Evolutionary conservation across 495 filamentous ascomycete species (phyloP).

Genomic region (Penicillium cosmopolitanum): DNA sequence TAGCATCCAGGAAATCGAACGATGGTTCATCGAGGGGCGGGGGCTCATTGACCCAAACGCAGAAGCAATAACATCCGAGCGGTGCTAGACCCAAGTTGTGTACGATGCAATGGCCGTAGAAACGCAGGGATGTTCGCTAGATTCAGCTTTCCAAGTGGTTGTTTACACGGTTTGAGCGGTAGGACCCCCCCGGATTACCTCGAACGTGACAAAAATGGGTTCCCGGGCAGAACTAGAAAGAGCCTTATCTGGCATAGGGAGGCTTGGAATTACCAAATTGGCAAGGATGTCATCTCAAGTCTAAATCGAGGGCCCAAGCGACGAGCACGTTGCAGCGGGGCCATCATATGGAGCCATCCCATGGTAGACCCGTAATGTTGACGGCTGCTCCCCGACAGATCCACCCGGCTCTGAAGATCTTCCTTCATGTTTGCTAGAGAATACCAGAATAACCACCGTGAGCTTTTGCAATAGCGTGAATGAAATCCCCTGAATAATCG

Average conservation of each 20-base stretch:
- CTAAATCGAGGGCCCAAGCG: too few species aligned
- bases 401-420: not conserved
- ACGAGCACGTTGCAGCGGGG: not conserved
- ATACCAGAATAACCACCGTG: not conserved
- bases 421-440: not conserved
- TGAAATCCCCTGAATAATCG: not conserved
- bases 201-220: too few species aligned
- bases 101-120: too few species aligned
- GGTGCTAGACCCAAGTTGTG: not conserved
- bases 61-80: not conserved
- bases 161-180: too few species aligned
- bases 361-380: not conserved
- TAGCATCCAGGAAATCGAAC: not conserved
- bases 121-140: too few species aligned
- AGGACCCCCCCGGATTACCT: too few species aligned
- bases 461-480: not conserved
- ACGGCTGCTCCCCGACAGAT: not conserved
- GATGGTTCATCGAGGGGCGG: not conserved
- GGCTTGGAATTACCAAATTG: too few species aligned
- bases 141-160: too few species aligned
- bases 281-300: too few species aligned
- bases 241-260: too few species aligned
- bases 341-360: not conserved
- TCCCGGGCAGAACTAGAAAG: too few species aligned
- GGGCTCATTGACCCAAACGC: not conserved